Evolutionary conservation across 208 protist genomes (phyloP), one percentile per base, ranked within the genome.

Genomic region (Leishmania tropica): DNA sequence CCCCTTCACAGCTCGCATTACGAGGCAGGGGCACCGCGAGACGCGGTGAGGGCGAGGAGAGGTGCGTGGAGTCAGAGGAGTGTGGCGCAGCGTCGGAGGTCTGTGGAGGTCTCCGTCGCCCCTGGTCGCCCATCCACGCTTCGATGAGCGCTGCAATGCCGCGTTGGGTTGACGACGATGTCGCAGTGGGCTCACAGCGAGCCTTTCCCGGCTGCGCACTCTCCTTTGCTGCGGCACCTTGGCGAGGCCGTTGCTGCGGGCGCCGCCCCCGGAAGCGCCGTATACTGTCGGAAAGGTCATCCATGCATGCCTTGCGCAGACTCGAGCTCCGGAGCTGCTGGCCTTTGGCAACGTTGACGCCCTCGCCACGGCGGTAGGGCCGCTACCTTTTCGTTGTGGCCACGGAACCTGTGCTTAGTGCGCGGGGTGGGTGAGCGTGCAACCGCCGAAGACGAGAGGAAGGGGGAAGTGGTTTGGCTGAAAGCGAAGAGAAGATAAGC

Each of bases 91-190:
- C 51, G 21, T 35, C 53, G 31, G 51, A 47, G 15, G 35, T 62
- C 73, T 31, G 35, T 6, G 62, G 17, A 56, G 53, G 73, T 45
- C 15, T 28, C 51, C 21, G 73, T 19, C 10, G 73, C 31, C 35
- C 31, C 37, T 76, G 48, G 51, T 42, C 42, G n/a, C 73, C 73
- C 35, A 47, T 76, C 73, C 73, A 76, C 53, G 0, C 37, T 47
- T 37, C 31, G n/a, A 76, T 35, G 24, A 76, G 73, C 31, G 17
- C 48, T 62, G 51, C 51, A n/a, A 62, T 47, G 19, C 47, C 31
- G 24, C 35, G 21, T 42, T 21, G 47, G 24, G 70, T 74, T 8
- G 70, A 74, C 24, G 70, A 53, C 0, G 45, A 28, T 74, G 70
- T 35, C 45, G 28, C 45, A 13, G 11, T 53, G 28, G 70, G 21